Base-by-base conservation (phyloP, 73 alveolate genomes). In the Effrenium voratum region DNA sequence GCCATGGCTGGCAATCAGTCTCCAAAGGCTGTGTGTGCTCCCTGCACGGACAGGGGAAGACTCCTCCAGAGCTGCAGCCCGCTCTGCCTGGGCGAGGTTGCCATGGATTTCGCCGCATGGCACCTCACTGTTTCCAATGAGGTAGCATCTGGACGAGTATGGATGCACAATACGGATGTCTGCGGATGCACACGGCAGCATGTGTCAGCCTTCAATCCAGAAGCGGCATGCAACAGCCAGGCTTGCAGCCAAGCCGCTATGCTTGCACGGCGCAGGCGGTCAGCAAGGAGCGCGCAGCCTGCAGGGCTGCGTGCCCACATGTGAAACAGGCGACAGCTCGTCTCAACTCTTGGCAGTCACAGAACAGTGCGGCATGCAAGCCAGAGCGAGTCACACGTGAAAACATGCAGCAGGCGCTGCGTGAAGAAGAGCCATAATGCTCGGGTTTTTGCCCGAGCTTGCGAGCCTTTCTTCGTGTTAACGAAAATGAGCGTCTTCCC, bases 71-170 rank as follows among this genome's bases (percentile, higher is more conserved):
- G 92, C 92, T 36, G 46, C 47, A 0, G 75, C 75, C 19, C 92
- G 38, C 36, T 82, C 92, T 40, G 46, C 75, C 87, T 90, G 97
- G 24, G 87, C 44, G 45, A 90, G 87, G 55, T 90, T 90, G 41
- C 97, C 97, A 22, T 90, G 97, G 52, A 90, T 90, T 45, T 90
- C 97, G 57, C 77, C 97, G 43, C 97, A 90, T 32, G 97, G 97
- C 43, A 90, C 97, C 97, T 90, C 38, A 13, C n/a, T 26, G 12
- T 63, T 26, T 4, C n/a, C n/a, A n/a, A n/a, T n/a, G n/a, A n/a
- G n/a, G n/a, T n/a, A n/a, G n/a, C n/a, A n/a, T n/a, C n/a, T n/a
- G 15, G 45, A 68, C 15, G 38, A 32, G 0, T 68, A 8, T 12
- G 24, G 40, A 68, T 26, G 6, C 19, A 30, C 24, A 12, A n/a